Base-by-base conservation (phyloP, 768 basidiomycete genomes). In the Xanthoconium purpureum region DNA sequence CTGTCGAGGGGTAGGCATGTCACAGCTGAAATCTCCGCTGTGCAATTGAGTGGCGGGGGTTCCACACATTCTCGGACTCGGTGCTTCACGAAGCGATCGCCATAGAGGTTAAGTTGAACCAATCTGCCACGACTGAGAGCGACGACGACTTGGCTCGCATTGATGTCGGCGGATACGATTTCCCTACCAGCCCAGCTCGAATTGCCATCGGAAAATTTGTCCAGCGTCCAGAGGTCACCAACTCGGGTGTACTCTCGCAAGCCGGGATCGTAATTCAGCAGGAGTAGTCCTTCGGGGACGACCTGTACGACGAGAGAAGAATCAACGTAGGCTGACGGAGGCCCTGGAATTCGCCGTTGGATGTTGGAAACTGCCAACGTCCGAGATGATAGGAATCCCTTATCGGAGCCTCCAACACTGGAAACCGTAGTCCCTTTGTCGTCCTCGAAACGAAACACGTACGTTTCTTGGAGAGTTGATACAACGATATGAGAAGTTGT, bases 301-400 rank as follows among this genome's bases (percentile, higher is more conserved):
- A 94, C 86, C 71, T 95, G 94, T 0, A 92, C 79, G 9, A 87
- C 76, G 6, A 82, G 71, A n/a, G 78, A 67, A 0, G 85, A 84
- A 48, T 82, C 73, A 11, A 64, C 68, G 51, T 80, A 79, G 5
- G 58, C 49, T 10, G 65, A 58, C 30, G 63, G 40, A n/a, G 67
- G 48, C 40, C 59, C 47, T 38, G 62, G 52, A 44, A 60, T 64
- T 53, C 44, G 63, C 17, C 72, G 68, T 13, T 75, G 68, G 40
- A 93, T 73, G 54, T 87, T 88, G 5, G 80, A 76, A 35, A 87
- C 77, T 0, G 84, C 82, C 12, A 94, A 69, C 0, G 92, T 95
- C 1, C 82, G 80, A 3, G 71, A 65, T 32, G 77, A 64, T 1
- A 75, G 67, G 54, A 94, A 79, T 3, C 80, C 80, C 12, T 85